phyloP scores from a whole-genome alignment of 148 eudicot species.

The Euryodendron excelsum region DNA sequence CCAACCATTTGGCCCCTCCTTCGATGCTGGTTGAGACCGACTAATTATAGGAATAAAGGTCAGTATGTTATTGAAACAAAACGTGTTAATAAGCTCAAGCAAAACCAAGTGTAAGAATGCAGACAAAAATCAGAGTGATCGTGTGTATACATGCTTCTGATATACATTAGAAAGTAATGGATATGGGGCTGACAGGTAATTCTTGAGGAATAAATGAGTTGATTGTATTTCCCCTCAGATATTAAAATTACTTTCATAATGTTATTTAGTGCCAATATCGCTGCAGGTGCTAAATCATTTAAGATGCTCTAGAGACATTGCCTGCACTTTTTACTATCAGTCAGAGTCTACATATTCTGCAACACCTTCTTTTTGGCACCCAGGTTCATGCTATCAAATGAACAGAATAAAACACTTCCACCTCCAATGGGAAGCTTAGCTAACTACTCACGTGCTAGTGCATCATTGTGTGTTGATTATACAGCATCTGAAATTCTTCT shows the following conservation, averaged over 20 bases:
- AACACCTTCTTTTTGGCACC: background rate
- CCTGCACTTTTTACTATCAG: background rate
- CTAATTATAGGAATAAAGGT: conserved; percentile 35
- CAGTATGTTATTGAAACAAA: conserved; percentile 8
- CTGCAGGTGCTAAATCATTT: background rate
- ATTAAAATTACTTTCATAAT: background rate
- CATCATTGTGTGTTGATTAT: background rate
- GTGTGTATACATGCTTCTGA: background rate
- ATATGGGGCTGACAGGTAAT: background rate
- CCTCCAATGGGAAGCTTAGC: background rate
- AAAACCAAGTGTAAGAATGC: background rate
- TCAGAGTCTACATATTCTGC: background rate
- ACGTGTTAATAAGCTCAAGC: background rate
- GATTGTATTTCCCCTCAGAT: background rate
- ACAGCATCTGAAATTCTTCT: background rate
- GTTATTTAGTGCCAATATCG: background rate
- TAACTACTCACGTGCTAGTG: background rate
- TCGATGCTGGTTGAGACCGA: conserved; percentile 75
- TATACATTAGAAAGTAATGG: background rate
- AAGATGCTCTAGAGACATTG: background rate
- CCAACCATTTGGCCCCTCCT: conserved; percentile 75
- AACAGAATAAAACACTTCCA: background rate
- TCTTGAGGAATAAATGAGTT: background rate
- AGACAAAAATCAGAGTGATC: background rate
- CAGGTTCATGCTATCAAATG: background rate